These are phyloP conservation scores for Fusarium cyanostomum DNA, from an alignment of 2,329 filamentous ascomycete genomes.

Conservation along the genomic window DNA sequence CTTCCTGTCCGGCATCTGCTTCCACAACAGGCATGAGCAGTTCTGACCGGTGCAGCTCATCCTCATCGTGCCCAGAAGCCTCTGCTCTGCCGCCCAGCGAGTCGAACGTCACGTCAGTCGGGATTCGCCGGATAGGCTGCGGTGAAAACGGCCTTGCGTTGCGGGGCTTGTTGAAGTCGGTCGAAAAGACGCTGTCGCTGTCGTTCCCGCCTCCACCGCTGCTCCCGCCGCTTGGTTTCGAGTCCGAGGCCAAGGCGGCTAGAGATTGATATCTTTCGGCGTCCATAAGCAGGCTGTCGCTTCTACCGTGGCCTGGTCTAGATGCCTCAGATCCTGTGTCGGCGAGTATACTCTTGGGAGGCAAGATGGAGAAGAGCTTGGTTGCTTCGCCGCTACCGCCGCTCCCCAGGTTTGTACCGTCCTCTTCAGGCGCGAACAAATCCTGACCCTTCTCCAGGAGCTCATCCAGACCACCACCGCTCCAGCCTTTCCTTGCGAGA, in stretches of 20 bases:
- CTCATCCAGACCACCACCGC: conserved; percentile 72
- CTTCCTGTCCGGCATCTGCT: conserved; percentile 25
- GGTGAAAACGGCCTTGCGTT: conserved; percentile 69
- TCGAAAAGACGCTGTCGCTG: conserved; percentile 61
- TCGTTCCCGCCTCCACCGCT: conserved; percentile 54
- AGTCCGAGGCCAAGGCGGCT: conserved; percentile 54
- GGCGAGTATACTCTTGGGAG: conserved; percentile 70
- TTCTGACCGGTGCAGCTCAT: conserved; percentile 32
- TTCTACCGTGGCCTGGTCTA: conserved; percentile 53
- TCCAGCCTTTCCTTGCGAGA: conserved; percentile 73
- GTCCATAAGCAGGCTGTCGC: conserved; percentile 65
- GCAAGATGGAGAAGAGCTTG: conserved; percentile 72
- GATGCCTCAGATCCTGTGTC: conserved; percentile 56
- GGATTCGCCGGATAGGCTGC: conserved; percentile 57
- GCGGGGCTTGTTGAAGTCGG: conserved; percentile 63
- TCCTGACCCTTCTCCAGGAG: conserved; percentile 71
- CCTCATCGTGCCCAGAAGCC: conserved; percentile 26
- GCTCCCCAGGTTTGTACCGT: conserved; percentile 45
- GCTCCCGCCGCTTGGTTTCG: conserved; percentile 30
- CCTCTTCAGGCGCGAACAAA: conserved; percentile 61
- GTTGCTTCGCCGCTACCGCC: conserved; percentile 47
- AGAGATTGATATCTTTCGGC: conserved; percentile 67
- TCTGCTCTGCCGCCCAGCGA: conserved; percentile 46
- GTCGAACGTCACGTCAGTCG: conserved; percentile 54
- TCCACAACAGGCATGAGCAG: conserved; percentile 38